Evolutionary conservation across 2,329 filamentous ascomycete genomes (phyloP).

Genomic region (Pestalotiopsis sp.): DNA sequence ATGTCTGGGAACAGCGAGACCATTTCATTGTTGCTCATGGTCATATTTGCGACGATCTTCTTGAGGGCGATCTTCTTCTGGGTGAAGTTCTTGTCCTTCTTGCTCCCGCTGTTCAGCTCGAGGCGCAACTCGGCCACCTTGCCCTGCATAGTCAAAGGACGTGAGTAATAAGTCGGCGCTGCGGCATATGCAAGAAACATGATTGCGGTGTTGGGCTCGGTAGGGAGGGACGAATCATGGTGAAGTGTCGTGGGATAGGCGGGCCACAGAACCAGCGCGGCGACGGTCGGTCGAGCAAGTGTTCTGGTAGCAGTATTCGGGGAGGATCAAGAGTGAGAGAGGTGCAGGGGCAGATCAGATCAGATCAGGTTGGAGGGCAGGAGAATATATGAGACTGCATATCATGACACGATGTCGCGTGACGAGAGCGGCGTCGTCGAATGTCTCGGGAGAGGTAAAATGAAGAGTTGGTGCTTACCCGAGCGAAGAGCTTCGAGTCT

Average conservation of each 20-base stretch:
- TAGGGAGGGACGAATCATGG: conserved; percentile 22
- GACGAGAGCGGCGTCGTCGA: conserved; percentile 1
- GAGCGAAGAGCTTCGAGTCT: conserved; percentile 98
- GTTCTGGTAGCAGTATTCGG: not conserved
- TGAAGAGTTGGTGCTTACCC: conserved; percentile 62
- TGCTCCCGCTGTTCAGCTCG: conserved; percentile 90
- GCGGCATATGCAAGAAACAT: conserved; percentile 61
- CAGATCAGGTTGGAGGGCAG: not conserved
- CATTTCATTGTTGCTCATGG: conserved; percentile 99
- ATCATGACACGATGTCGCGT: not conserved
- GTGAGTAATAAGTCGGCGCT: conserved; percentile 45
- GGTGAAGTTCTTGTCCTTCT: conserved; percentile 96
- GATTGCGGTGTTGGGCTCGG: conserved; percentile 28
- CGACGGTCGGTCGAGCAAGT: not conserved
- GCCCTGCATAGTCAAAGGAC: conserved; percentile 74
- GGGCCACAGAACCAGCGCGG: not conserved
- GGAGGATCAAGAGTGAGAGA: not conserved
- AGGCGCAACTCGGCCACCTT: conserved; percentile 97
- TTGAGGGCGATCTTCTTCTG: conserved; percentile 98
- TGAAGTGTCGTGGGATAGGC: conserved; percentile 16
- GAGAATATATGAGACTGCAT: not conserved
- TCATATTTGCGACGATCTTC: conserved; percentile 99
- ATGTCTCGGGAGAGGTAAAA: conserved; percentile 17
- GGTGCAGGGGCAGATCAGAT: not conserved
- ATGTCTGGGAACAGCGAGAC: conserved; percentile 95